Conservation (phyloP, 371 early-diverging fungal genomes). For the Apophysomyces variabilis region DNA sequence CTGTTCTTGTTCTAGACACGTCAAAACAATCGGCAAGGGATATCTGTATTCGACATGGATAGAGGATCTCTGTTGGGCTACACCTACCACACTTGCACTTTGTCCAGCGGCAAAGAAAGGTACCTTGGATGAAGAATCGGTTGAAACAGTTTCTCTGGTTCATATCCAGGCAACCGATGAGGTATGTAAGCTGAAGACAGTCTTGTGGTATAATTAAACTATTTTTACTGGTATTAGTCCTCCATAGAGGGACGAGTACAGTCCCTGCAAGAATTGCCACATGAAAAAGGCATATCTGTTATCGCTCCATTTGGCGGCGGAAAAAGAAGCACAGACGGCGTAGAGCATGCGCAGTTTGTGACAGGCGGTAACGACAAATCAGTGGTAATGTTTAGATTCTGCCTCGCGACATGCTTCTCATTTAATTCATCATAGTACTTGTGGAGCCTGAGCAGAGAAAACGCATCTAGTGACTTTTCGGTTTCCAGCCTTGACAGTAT, state of each 20-base stretch:
- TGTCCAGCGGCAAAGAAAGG: slow-evolving; percentile 16
- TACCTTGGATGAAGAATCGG: neutral
- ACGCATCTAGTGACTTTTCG: slow-evolving; percentile 16
- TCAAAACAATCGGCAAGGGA: slow-evolving; percentile 31
- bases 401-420: too few relatives aligned
- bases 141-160: slow-evolving; percentile 20
- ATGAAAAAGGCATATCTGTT: slow-evolving; percentile 28
- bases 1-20: slow-evolving; percentile 10
- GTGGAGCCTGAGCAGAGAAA: slow-evolving; percentile 16
- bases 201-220: neutral
- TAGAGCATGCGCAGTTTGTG: slow-evolving; percentile 32
- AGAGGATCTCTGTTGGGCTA: slow-evolving; percentile 44
- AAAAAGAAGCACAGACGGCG: slow-evolving; percentile 14
- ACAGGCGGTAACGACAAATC: slow-evolving; percentile 43
- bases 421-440: slow-evolving; percentile 22
- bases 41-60: slow-evolving; percentile 33
- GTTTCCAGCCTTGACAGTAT: slow-evolving; percentile 16
- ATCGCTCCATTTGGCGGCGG: slow-evolving; percentile 28
- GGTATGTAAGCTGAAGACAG: slow-evolving; percentile 5
- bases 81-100: slow-evolving; percentile 31
- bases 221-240: slow-evolving; percentile 4
- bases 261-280: slow-evolving; percentile 27
- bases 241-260: slow-evolving; percentile 32
- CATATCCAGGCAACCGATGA: slow-evolving; percentile 19
- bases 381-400: slow-evolving; percentile 25